A percentile compares a stretch with the other conserved stretches of the same genome.
phyloP scores from a whole-genome alignment of 768 basidiomycete genomes.

The Xerocomellus chrysenteron region DNA sequence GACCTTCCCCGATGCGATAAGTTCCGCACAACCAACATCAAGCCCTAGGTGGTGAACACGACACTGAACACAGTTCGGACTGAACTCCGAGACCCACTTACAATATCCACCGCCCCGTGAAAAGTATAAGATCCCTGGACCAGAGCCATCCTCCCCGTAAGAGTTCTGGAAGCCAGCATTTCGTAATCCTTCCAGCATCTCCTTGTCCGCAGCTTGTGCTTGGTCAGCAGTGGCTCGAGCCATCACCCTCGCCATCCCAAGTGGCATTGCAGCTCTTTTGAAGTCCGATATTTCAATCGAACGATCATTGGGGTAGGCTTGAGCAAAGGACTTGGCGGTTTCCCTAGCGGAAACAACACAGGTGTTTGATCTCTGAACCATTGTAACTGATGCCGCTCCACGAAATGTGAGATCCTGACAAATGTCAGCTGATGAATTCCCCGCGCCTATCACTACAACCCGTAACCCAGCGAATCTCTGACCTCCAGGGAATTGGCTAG shows the following conservation, averaged over 20 bases:
- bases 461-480: slow-evolving; percentile 32
- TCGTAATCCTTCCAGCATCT: slow-evolving; percentile 2
- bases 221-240: neutral
- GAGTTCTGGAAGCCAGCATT: slow-evolving; percentile 1
- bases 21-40: slow-evolving; percentile 6
- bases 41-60: neutral
- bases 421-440: slow-evolving; percentile 1
- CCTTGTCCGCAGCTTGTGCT: neutral
- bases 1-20: slow-evolving; percentile 1
- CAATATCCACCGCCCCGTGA: slow-evolving; percentile 7
- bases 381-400: slow-evolving; percentile 3
- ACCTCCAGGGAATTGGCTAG: slow-evolving; percentile 3
- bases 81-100: neutral
- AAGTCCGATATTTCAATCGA: slow-evolving; percentile 6
- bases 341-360: slow-evolving; percentile 1
- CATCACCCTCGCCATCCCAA: neutral
- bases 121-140: neutral
- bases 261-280: neutral
- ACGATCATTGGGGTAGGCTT: neutral
- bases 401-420: slow-evolving; percentile 6
- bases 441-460: slow-evolving; percentile 1
- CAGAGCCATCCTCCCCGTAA: neutral
- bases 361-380: slow-evolving; percentile 3
- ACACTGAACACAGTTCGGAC: neutral
- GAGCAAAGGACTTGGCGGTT: neutral